Conservation (phyloP, 805 yeast species). For the Nakazawaea ambrosiae region DNA sequence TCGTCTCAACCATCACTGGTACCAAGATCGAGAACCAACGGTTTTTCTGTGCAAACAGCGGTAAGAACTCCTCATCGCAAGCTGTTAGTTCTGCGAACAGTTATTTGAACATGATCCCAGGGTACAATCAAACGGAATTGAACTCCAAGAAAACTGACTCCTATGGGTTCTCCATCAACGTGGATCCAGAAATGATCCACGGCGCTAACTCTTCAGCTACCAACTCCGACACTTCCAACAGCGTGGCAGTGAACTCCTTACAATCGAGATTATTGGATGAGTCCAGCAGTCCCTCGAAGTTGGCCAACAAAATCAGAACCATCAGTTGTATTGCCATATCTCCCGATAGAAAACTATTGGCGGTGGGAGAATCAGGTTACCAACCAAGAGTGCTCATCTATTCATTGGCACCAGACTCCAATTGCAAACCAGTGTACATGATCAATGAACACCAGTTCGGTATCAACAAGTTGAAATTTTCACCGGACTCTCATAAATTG, state of each 20-base stretch:
- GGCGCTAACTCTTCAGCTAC: constrained; percentile 17
- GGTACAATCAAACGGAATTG: constrained; percentile 5
- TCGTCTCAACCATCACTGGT: constrained; percentile 31
- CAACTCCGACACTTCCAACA: constrained; percentile 7
- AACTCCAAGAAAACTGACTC: constrained; percentile 19
- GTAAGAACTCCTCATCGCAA: constrained; percentile 6
- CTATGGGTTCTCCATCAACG: constrained; percentile 27
- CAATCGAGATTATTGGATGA: constrained; percentile 15
- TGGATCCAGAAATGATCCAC: constrained; percentile 24
- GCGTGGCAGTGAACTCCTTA: constrained; percentile 4
- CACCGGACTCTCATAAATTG: constrained; percentile 47
- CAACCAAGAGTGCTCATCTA: constrained; percentile 58
- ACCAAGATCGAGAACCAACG: constrained; percentile 28
- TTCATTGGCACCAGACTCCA: constrained; percentile 45
- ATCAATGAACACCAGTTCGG: constrained; percentile 65
- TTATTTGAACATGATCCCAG: constrained; percentile 22
- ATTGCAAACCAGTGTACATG: constrained; percentile 41
- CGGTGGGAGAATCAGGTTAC: constrained; percentile 68
- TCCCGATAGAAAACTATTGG: constrained; percentile 45
- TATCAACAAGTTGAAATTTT: constrained; percentile 44
- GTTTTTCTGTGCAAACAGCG: constrained; percentile 44
- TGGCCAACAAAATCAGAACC: constrained; percentile 36
- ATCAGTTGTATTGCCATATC: constrained; percentile 54
- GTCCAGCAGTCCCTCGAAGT: constrained; percentile 13
- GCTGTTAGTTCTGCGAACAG: constrained; percentile 20